Conservation (phyloP, 495 filamentous ascomycete genomes). For the Penicillium macrosclerotiorum region DNA sequence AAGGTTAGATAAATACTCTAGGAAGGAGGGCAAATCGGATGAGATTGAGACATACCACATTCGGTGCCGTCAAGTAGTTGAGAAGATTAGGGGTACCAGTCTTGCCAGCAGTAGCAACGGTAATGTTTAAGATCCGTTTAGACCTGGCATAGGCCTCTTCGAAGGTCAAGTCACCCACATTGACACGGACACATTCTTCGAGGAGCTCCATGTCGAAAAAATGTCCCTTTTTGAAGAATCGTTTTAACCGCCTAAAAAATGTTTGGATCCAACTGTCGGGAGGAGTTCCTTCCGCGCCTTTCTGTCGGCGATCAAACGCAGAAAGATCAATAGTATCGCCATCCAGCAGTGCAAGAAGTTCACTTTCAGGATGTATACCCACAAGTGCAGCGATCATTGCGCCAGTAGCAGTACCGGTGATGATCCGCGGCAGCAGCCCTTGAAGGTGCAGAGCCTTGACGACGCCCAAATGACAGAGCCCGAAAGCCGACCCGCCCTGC, state of each 20-base stretch:
- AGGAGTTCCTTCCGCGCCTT: constrained; percentile 9
- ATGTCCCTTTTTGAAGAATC: constrained; percentile 73
- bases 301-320: constrained; percentile 58
- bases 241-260: constrained; percentile 55
- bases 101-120: constrained; percentile 69
- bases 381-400: constrained; percentile 90
- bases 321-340: constrained; percentile 81
- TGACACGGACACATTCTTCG: constrained; percentile 80
- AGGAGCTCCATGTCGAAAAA: constrained; percentile 80
- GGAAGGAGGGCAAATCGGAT: not conserved
- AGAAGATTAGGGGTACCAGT: constrained; percentile 81
- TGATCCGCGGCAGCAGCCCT: constrained; percentile 85
- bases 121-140: constrained; percentile 89
- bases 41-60: constrained; percentile 65
- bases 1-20: not conserved
- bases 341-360: constrained; percentile 71
- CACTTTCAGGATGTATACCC: constrained; percentile 83
- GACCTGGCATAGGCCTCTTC: constrained; percentile 88
- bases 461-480: constrained; percentile 86
- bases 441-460: constrained; percentile 83
- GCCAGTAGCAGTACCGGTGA: constrained; percentile 86
- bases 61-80: constrained; percentile 92
- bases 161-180: constrained; percentile 88
- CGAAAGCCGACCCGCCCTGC: constrained; percentile 91
- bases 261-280: constrained; percentile 56